These are phyloP conservation scores for Trametes elegans DNA, from an alignment of 768 basidiomycete genomes.

Conservation along the genomic window DNA sequence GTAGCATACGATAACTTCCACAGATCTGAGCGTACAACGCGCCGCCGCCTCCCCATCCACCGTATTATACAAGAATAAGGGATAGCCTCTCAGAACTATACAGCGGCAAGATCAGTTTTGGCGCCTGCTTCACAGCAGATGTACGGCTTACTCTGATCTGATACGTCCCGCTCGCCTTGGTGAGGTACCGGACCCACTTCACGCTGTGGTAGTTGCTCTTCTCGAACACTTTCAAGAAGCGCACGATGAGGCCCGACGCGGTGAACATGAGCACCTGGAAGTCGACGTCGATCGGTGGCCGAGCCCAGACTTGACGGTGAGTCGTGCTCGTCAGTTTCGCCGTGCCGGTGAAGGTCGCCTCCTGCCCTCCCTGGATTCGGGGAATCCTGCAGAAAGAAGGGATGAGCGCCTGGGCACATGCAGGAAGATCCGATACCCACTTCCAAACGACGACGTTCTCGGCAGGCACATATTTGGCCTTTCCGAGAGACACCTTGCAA, in stretches of 20 bases:
- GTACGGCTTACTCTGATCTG: constrained; percentile 71
- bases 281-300: constrained; percentile 97
- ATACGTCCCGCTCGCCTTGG: constrained; percentile 91
- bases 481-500: constrained; percentile 87
- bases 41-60: not conserved
- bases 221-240: constrained; percentile 98
- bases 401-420: too few species aligned
- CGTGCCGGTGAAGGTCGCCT: constrained; percentile 79
- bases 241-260: constrained; percentile 90
- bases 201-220: constrained; percentile 92
- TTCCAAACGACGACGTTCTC: constrained; percentile 99
- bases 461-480: constrained; percentile 95
- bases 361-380: constrained; percentile 88
- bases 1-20: not conserved
- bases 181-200: constrained; percentile 94
- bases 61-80: not conserved
- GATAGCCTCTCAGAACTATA: not conserved
- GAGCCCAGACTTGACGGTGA: constrained; percentile 92
- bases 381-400: constrained; percentile 65
- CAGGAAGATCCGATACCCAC: constrained; percentile 53
- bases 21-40: not conserved
- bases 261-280: constrained; percentile 99
- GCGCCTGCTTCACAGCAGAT: too few species aligned
- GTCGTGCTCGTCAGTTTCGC: constrained; percentile 88
- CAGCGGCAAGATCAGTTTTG: not conserved